These are phyloP conservation scores for Mycena metata DNA, from an alignment of 768 basidiomycete species.

Conservation along the genomic window DNA sequence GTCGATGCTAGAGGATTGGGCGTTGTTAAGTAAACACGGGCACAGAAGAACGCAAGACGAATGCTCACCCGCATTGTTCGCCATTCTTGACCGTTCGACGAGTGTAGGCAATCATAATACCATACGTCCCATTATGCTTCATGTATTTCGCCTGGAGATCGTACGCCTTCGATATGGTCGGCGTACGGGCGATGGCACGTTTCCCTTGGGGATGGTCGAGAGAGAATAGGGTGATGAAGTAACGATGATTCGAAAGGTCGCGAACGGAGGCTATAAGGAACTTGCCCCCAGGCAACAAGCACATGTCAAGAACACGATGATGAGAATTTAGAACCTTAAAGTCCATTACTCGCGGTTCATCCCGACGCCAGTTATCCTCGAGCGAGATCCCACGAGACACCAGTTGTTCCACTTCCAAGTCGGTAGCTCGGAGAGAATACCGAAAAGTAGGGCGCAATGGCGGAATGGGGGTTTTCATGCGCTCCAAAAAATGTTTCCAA, in stretches of 20 bases:
- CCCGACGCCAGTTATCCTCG: conserved; percentile 69
- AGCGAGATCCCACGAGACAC: conserved; percentile 72
- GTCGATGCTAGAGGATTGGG: conserved; percentile 48
- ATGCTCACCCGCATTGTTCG: conserved; percentile 32
- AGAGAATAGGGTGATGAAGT: conserved; percentile 65
- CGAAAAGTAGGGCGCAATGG: conserved; percentile 72
- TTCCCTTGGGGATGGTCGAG: conserved; percentile 67
- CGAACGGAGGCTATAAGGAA: conserved; percentile 74
- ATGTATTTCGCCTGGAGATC: conserved; percentile 73
- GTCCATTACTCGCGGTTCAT: conserved; percentile 51
- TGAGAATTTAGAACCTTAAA: conserved; percentile 46
- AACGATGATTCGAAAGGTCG: conserved; percentile 58
- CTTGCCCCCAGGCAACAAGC: conserved; percentile 74
- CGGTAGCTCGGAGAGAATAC: conserved; percentile 53
- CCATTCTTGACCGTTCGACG: conserved; percentile 52
- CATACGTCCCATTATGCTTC: conserved; percentile 56
- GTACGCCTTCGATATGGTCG: conserved; percentile 66
- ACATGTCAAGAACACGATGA: conserved; percentile 64
- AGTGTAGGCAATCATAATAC: conserved; percentile 70
- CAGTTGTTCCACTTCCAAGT: conserved; percentile 67
- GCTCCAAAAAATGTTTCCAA: conserved; percentile 74
- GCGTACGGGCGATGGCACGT: conserved; percentile 62
- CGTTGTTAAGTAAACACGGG: not conserved
- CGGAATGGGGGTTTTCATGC: conserved; percentile 68
- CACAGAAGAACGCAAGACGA: not conserved